Percentiles rank a stretch among this genome's conserved stretches.
Conservation (phyloP, 345 rosid species). For the Eucalyptus urophylla region DNA sequence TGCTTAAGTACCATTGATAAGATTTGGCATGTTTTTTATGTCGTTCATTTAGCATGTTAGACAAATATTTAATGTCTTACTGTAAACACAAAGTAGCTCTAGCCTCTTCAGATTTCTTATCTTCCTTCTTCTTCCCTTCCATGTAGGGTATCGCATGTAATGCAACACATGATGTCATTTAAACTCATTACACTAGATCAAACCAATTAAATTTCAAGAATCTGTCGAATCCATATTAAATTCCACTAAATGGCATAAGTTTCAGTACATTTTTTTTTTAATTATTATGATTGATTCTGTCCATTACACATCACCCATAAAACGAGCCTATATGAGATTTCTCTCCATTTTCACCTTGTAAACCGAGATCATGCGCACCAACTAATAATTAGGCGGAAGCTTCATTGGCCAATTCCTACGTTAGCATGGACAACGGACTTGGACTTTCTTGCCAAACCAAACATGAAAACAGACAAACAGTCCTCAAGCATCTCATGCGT, state of each 20-base stretch:
- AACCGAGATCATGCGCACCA: neutral
- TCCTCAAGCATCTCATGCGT: neutral
- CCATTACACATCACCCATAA: neutral
- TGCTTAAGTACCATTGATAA: neutral
- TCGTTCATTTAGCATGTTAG: neutral
- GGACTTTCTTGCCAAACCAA: neutral
- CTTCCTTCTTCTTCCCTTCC: neutral
- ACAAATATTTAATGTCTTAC: neutral
- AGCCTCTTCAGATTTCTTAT: neutral
- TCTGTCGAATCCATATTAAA: neutral
- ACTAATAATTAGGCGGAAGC: neutral
- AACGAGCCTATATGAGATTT: neutral
- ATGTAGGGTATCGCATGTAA: neutral
- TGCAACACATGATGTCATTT: neutral
- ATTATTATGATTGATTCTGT: neutral
- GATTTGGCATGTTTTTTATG: neutral
- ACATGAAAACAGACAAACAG: neutral
- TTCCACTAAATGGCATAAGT: neutral
- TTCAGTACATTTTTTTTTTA: neutral
- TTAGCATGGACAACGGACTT: neutral
- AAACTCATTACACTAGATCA: neutral
- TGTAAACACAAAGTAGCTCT: neutral
- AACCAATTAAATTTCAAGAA: neutral
- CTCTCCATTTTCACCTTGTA: neutral
- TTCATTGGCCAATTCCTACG: neutral